Evolutionary conservation across 169 alveolate genomes (phyloP), one percentile per base, ranked within the genome.

Genomic region (Cryptosporidium viatorum): DNA sequence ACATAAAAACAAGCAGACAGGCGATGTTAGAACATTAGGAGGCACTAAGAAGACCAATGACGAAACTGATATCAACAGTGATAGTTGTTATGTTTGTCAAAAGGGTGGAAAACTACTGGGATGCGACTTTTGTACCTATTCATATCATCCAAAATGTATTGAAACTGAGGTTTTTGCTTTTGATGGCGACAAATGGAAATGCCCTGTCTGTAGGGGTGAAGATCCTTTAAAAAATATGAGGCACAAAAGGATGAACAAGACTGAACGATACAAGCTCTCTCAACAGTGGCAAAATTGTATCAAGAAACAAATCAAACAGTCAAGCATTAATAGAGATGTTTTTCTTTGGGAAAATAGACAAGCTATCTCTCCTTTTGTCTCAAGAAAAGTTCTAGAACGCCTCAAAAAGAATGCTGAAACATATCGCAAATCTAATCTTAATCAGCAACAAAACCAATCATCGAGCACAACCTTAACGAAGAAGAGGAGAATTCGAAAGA

Each of bases 1-100:
- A 31, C 97, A 96, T 14, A 94, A 95, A 58, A 95, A 92, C 31
- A 94, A 93, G 85, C 94, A 94, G 84, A 94, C 84, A 26, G 93
- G 94, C 6, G 95, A 94, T 55, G 86, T 95, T 14, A 84, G 96
- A 74, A 89, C 92, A 48, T 70, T 86, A 84, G 91, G 95, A 68
- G 94, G 93, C 67, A 93, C 93, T 31, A 93, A 92, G 41, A 84
- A 85, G 59, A 85, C 93, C 29, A 94, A 89, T 39, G 86, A 93
- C 55, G 93, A 93, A 67, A 85, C 86, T 70, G 93, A 94, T 1
- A 96, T 93, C 21, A 96, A 96, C 89, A 96, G 95, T 26, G 94
- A 95, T 80, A 95, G 93, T 1, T 96, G 98, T 74, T 96, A 96
- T 85, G 98, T 96, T 21, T 96, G 98, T 68, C 98, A 96, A 75